A percentile compares a stretch with the other conserved stretches of the same genome.
Conservation (phyloP, 1,139 yeast species). For the Lodderomyces margitis region DNA sequence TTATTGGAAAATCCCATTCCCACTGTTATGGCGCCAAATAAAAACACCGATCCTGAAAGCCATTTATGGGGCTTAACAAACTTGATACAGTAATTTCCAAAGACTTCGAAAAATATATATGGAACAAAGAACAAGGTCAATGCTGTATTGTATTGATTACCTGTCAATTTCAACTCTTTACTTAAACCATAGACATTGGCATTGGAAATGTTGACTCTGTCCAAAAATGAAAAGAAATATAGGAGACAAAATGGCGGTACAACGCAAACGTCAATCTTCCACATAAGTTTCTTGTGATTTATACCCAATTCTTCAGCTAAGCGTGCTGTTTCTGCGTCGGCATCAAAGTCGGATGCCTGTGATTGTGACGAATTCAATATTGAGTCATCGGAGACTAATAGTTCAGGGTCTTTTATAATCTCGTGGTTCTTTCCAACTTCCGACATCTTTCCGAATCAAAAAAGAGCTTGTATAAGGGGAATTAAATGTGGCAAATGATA, state of each 20-base stretch:
- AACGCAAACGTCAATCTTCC: conserved; percentile 63
- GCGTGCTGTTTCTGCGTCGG: conserved; percentile 23
- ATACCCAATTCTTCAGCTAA: conserved; percentile 34
- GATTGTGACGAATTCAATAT: not conserved
- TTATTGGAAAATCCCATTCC: conserved; percentile 64
- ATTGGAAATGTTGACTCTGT: conserved; percentile 72
- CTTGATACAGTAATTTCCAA: conserved; percentile 64
- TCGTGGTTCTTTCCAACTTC: not conserved
- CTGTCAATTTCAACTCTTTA: conserved; percentile 48
- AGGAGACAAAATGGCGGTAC: conserved; percentile 70
- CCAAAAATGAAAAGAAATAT: conserved; percentile 67
- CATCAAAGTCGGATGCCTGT: conserved; percentile 1
- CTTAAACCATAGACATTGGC: conserved; percentile 68
- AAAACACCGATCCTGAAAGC: conserved; percentile 53
- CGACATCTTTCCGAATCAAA: no score
- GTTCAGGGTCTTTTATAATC: not conserved
- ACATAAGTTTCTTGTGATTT: conserved; percentile 49
- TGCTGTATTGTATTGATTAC: conserved; percentile 62
- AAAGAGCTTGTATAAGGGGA: not conserved
- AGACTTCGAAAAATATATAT: conserved; percentile 63
- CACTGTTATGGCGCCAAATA: conserved; percentile 63
- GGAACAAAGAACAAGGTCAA: conserved; percentile 72
- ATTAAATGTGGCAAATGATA: no score
- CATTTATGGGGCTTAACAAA: conserved; percentile 62
- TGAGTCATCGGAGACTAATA: conserved; percentile 3